Base-by-base conservation (phyloP, 768 basidiomycete species). In the Boletus rex-veris region DNA sequence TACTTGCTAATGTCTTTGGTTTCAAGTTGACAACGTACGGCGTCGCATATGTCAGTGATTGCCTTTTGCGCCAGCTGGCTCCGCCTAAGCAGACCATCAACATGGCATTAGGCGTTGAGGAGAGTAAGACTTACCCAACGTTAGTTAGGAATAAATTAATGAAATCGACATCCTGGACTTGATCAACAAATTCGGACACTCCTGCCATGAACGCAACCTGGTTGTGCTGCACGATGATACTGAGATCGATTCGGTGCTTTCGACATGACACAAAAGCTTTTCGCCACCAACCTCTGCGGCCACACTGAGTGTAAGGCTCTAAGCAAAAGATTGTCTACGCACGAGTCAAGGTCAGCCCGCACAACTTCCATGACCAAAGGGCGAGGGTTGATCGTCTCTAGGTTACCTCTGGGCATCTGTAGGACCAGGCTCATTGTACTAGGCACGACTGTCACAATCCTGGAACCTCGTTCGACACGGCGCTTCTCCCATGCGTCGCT, bases 321-420 rank as follows among this genome's bases (percentile, higher is more conserved):
- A 54, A 48, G 18, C n/a, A 39, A 51, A 30, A 31, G 1, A 26
- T 16, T 38, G 24, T 44, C 26, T 38, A 59, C 53, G 35, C 35
- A 79, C 94, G 71, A 74, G 36, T 87, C 78, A 7, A 98, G 74
- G 64, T 95, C 89, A 48, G 81, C 76, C 47, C 81, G 80, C 2
- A 98, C 86, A 6, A 92, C 86, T 52, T 86, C 80, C 77, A 97
- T 83, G 16, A 98, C 94, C 61, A 99, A 71, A 12, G 95, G 90
- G 40, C 97, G 77, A 4, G 97, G 97, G 62, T 88, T 92, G 49
- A 99, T 86, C 1, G 93, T 98, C 74, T 99, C 97, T 55, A 99
- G 66, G 71, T 98, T 98, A 1, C 97, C 97, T 59, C 97, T 75
- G 0, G 96, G 97, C 96, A 98, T 98, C 72, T 99, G 97, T 10